A percentile compares a stretch with the other conserved stretches of the same genome.
Evolutionary conservation across 139 green algal species (phyloP).

Genomic region (Zygnema circumcarinatum): DNA sequence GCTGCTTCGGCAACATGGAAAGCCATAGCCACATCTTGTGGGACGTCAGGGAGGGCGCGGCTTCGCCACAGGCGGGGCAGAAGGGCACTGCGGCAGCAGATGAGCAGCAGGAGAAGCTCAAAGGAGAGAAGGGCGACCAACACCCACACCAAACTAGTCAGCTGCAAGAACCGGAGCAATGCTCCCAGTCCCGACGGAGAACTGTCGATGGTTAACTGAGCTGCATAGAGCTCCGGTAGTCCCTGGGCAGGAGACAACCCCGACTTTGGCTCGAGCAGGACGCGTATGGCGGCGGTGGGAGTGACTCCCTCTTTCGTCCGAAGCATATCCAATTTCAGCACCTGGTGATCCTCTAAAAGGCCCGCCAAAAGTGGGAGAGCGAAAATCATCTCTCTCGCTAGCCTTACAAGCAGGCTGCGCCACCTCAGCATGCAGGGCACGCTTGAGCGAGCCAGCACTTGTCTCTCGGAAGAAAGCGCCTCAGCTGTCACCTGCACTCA

Average conservation of each 20-base stretch:
- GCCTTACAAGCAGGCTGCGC: not conserved
- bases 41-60: not conserved
- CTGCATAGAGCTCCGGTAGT: constrained; percentile 36
- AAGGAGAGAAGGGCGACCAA: not conserved
- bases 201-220: not conserved
- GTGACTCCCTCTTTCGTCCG: not conserved
- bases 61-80: not conserved
- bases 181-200: not conserved
- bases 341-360: constrained; percentile 11
- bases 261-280: constrained; percentile 25
- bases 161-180: not conserved
- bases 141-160: not conserved
- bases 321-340: constrained; percentile 7
- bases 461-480: not conserved
- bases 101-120: not conserved
- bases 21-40: not conserved
- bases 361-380: constrained; percentile 21
- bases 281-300: constrained; percentile 1
- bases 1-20: not conserved
- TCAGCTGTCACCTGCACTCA: constrained; percentile 1
- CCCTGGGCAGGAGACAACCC: not conserved
- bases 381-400: not conserved
- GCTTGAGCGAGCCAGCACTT: not conserved
- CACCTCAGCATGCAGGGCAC: constrained; percentile 16
- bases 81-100: not conserved